phyloP scores from a whole-genome alignment of 441 rosid genomes.

The Erodium trifolium region DNA sequence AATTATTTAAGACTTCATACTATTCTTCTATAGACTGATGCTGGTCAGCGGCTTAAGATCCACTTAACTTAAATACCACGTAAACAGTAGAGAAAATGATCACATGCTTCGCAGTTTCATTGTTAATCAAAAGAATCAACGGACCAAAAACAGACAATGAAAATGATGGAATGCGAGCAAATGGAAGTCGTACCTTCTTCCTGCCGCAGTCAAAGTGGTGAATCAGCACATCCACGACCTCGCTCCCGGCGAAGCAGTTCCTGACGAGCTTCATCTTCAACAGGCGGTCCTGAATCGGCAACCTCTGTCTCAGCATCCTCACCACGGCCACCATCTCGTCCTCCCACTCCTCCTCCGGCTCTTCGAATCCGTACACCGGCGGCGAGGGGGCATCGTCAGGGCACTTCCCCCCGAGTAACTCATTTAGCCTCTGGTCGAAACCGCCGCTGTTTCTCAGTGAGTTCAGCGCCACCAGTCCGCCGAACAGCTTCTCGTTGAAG shows the following conservation, averaged over 20 bases:
- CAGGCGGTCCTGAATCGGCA: slow-evolving; percentile 75
- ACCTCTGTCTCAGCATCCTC: slow-evolving; percentile 48
- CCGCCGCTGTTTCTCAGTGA: slow-evolving; percentile 62
- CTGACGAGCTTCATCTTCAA: slow-evolving; percentile 78
- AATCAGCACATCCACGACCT: slow-evolving; percentile 60
- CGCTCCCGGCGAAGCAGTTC: slow-evolving; percentile 72
- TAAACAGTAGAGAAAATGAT: not conserved
- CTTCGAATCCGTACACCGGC: slow-evolving; percentile 59
- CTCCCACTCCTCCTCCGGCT: slow-evolving; percentile 27
- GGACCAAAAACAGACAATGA: no score
- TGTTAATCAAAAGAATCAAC: no score
- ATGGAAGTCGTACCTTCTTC: slow-evolving; percentile 40
- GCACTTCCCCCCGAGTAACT: slow-evolving; percentile 45
- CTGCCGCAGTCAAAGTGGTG: slow-evolving; percentile 61
- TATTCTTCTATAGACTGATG: not conserved
- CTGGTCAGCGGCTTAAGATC: not conserved
- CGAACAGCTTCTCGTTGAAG: slow-evolving; percentile 70
- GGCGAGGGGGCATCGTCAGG: slow-evolving; percentile 47
- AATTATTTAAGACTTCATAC: not conserved
- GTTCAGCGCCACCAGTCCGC: slow-evolving; percentile 75
- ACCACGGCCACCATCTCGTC: slow-evolving; percentile 48
- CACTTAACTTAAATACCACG: not conserved
- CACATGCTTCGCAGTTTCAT: not conserved
- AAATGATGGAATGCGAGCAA: not conserved
- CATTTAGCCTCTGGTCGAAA: slow-evolving; percentile 47